Evolutionary conservation across 2,329 filamentous ascomycete genomes (phyloP).

Genomic region (Aureobasidium sp.): DNA sequence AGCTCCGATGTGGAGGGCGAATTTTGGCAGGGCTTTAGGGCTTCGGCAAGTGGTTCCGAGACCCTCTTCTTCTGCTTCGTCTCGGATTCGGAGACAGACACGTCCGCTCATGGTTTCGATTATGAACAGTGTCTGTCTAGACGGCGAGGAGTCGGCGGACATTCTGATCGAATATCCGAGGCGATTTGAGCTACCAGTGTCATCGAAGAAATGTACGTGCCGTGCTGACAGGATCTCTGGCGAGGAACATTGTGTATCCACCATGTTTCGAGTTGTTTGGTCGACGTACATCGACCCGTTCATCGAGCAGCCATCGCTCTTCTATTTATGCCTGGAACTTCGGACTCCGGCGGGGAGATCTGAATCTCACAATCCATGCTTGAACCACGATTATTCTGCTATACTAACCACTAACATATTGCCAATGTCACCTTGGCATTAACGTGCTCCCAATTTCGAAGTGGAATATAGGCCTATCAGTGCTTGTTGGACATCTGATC

Average conservation of each 20-base stretch:
- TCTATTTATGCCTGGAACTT: not conserved
- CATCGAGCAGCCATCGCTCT: not conserved
- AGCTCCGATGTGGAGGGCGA: not conserved
- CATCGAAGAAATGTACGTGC: not conserved
- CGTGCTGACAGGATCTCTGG: no score
- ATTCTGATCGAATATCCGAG: not conserved
- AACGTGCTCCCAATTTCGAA: no score
- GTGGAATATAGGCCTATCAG: no score
- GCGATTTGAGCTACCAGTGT: not conserved
- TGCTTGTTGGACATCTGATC: no score
- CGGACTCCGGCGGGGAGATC: not conserved
- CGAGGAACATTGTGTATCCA: not conserved
- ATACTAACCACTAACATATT: no score
- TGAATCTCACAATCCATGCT: not conserved
- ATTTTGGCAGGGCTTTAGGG: not conserved
- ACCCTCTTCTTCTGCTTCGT: not conserved
- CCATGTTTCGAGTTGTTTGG: not conserved
- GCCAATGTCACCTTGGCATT: not conserved
- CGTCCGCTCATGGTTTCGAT: not conserved
- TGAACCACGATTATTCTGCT: not conserved
- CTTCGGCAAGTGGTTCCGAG: not conserved
- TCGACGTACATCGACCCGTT: not conserved
- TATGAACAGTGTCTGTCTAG: not conserved
- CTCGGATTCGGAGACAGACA: not conserved
- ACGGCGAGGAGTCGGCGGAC: not conserved